These are phyloP conservation scores for Jaltomata sinuosa DNA, from an alignment of 257 asterid genomes.

Conservation along the genomic window DNA sequence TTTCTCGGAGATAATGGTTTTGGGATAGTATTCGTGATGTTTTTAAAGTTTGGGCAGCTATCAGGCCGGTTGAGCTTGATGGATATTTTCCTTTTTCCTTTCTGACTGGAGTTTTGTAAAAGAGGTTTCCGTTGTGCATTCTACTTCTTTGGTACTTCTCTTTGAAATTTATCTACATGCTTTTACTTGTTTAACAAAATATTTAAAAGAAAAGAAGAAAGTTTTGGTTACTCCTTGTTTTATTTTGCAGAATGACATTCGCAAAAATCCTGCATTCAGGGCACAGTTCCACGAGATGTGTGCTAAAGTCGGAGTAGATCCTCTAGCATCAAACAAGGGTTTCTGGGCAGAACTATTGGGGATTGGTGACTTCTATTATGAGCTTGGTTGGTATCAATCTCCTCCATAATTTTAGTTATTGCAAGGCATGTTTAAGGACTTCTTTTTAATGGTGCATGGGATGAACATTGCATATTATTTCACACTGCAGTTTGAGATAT, in stretches of 20 bases:
- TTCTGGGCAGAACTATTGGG: conserved; percentile 99
- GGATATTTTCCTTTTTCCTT: not conserved
- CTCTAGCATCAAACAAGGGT: conserved; percentile 96
- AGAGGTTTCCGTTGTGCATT: not conserved
- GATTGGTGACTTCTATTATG: conserved; percentile 95
- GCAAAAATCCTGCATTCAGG: conserved; percentile 91
- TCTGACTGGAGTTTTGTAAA: not conserved
- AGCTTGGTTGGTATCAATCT: conserved; percentile 66
- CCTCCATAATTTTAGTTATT: not conserved
- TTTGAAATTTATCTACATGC: not conserved
- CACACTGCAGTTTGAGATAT: not conserved
- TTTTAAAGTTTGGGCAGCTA: not conserved
- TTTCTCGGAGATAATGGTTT: not conserved
- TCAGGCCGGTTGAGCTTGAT: not conserved
- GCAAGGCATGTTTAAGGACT: not conserved
- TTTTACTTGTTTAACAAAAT: not conserved
- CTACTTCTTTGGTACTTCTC: not conserved
- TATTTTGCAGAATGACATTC: conserved; percentile 76
- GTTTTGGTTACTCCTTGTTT: not conserved
- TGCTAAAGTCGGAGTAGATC: conserved; percentile 98
- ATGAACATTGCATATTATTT: not conserved
- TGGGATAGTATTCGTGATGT: not conserved
- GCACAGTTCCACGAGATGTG: conserved; percentile 99
- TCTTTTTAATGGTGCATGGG: not conserved
- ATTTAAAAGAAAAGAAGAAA: not conserved